Percentiles rank a stretch among this genome's conserved stretches.
These are phyloP conservation scores for Akanthomyces dipterigenus DNA, from an alignment of 2,329 filamentous ascomycete species.

Conservation along the genomic window DNA sequence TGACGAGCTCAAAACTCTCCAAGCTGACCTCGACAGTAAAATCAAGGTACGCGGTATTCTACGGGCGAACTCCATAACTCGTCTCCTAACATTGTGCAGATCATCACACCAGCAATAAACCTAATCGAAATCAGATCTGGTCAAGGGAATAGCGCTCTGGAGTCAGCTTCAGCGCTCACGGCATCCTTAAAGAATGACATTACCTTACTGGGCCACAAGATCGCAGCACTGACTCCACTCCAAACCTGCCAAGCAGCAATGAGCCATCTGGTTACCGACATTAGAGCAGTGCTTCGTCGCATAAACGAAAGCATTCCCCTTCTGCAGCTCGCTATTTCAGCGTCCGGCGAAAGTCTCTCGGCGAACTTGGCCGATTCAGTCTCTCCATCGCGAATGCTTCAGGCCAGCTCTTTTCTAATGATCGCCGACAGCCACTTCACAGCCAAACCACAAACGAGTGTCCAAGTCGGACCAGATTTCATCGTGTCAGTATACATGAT, in stretches of 20 bases:
- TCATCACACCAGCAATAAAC: constrained; percentile 85
- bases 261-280: constrained; percentile 52
- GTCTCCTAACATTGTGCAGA: constrained; percentile 37
- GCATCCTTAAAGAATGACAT: constrained; percentile 81
- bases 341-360: constrained; percentile 81
- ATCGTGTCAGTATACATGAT: constrained; percentile 90
- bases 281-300: constrained; percentile 64
- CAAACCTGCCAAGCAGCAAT: constrained; percentile 37
- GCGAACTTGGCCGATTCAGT: constrained; percentile 73
- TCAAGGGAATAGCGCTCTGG: constrained; percentile 55
- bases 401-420: constrained; percentile 86
- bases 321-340: constrained; percentile 88
- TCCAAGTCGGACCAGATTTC: constrained; percentile 84
- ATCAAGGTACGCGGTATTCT: constrained; percentile 56
- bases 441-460: constrained; percentile 51
- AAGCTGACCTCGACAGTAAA: constrained; percentile 72
- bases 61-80: constrained; percentile 7
- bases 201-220: constrained; percentile 65
- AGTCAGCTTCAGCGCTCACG: constrained; percentile 77
- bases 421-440: constrained; percentile 80
- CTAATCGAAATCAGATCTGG: constrained; percentile 80
- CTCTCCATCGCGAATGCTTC: constrained; percentile 82
- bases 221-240: constrained; percentile 63
- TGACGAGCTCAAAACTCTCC: constrained; percentile 61
- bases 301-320: constrained; percentile 90